Evolutionary conservation across 768 basidiomycete genomes (phyloP).

Genomic region (Kwoniella sp.): DNA sequence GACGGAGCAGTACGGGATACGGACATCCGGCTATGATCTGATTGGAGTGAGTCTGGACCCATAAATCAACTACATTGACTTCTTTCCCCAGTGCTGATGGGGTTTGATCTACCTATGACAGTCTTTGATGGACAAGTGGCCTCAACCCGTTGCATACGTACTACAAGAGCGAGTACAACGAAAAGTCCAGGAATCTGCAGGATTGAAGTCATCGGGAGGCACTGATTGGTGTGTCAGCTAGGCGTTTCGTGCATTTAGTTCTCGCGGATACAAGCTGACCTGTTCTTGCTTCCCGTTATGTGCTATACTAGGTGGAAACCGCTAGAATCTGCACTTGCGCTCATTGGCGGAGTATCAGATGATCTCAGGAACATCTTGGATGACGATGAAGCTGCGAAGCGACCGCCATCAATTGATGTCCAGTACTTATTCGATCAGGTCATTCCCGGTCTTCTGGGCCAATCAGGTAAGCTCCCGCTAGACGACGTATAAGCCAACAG

Average conservation of each 20-base stretch:
- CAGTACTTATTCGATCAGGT: conserved; percentile 73
- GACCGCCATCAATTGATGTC: conserved; percentile 72
- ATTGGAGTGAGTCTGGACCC: conserved; percentile 62
- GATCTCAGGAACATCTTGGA: conserved; percentile 74
- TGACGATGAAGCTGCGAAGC: conserved; percentile 69
- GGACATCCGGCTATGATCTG: conserved; percentile 82
- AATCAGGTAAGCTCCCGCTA: conserved; percentile 64
- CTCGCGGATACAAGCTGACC: not conserved
- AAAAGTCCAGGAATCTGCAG: conserved; percentile 65
- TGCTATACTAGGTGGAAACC: conserved; percentile 81
- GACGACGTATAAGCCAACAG: conserved; percentile 42
- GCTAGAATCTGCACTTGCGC: conserved; percentile 80
- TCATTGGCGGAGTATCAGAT: conserved; percentile 77
- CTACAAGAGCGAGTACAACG: conserved; percentile 64
- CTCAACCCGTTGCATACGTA: conserved; percentile 49
- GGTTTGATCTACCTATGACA: conserved; percentile 16
- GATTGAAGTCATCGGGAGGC: conserved; percentile 62
- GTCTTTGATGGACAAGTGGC: conserved; percentile 56
- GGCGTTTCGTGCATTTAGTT: too few species aligned
- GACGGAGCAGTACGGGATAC: conserved; percentile 73
- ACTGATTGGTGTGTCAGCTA: conserved; percentile 64
- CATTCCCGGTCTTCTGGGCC: conserved; percentile 72
- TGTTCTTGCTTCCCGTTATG: not conserved
- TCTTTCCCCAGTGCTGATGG: too few species aligned
- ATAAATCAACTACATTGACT: too few species aligned